Evolutionary conservation across 1,139 yeast genomes (phyloP).

Genomic region (Suhomyces chickasaworum): DNA sequence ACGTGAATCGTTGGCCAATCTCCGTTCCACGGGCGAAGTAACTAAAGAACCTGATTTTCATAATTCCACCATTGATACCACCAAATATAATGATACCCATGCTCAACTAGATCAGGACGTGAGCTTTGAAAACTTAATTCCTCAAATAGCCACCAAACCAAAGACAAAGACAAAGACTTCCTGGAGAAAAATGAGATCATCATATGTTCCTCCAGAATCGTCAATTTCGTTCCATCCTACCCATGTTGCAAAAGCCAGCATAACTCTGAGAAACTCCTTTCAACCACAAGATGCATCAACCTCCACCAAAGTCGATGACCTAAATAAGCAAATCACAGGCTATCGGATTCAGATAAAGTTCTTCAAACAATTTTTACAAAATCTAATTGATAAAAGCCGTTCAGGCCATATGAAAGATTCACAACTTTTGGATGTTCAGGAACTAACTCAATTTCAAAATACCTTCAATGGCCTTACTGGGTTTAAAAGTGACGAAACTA

Average conservation of each 20-base stretch:
- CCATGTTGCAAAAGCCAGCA: constrained; percentile 10
- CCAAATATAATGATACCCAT: constrained; percentile 31
- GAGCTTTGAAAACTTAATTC: constrained; percentile 22
- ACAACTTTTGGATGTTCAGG: constrained; percentile 24
- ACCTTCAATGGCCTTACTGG: constrained; percentile 23
- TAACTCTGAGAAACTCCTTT: constrained; percentile 12
- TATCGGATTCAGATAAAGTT: constrained; percentile 47
- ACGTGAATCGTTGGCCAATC: constrained; percentile 25
- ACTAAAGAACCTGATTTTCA: constrained; percentile 18
- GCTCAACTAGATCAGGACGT: constrained; percentile 37
- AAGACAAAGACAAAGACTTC: constrained; percentile 4
- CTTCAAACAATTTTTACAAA: constrained; percentile 45
- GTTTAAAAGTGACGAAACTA: constrained; percentile 11
- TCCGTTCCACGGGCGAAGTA: constrained; percentile 13
- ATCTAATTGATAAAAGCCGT: constrained; percentile 32
- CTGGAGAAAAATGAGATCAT: constrained; percentile 37
- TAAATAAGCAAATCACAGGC: constrained; percentile 43
- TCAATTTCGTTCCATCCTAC: constrained; percentile 11
- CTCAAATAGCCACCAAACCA: background rate
- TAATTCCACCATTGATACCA: constrained; percentile 27
- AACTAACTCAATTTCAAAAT: constrained; percentile 28
- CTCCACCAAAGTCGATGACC: constrained; percentile 30
- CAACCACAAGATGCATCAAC: constrained; percentile 20
- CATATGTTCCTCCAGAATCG: constrained; percentile 17
- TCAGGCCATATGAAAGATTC: constrained; percentile 5